Percentiles rank a stretch among this genome's conserved stretches.
These are phyloP conservation scores for Nyctanthes arbortristis DNA, from an alignment of 257 asterid species.

Conservation along the genomic window DNA sequence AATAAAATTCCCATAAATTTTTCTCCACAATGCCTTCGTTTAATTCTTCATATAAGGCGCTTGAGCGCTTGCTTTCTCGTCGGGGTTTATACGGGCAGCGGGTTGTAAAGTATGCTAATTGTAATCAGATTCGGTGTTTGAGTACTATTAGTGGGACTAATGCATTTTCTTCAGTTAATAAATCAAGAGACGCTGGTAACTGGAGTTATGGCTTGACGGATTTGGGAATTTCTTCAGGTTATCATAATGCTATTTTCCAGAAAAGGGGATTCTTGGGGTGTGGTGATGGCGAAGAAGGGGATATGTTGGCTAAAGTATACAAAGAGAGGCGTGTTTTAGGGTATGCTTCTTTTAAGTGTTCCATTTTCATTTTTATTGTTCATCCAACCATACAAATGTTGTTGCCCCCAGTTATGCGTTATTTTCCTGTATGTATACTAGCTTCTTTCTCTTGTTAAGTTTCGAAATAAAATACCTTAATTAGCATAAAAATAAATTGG, in stretches of 20 bases:
- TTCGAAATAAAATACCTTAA: background rate
- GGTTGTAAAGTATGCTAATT: constrained; percentile 22
- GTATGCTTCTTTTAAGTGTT: constrained; percentile 31
- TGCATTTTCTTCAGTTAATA: constrained; percentile 26
- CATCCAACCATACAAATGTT: background rate
- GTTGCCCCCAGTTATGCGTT: background rate
- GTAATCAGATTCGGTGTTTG: constrained; percentile 48
- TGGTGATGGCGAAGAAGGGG: constrained; percentile 79
- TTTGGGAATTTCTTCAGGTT: constrained; percentile 23
- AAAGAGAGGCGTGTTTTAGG: constrained; percentile 81
- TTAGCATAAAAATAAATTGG: background rate
- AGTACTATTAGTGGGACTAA: constrained; percentile 41
- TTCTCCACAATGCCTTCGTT: constrained; percentile 51
- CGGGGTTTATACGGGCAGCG: constrained; percentile 35
- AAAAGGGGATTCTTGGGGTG: constrained; percentile 81
- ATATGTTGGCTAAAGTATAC: constrained; percentile 56
- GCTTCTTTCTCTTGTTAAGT: background rate
- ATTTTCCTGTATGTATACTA: background rate
- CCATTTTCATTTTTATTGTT: background rate
- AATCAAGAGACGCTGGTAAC: constrained; percentile 16
- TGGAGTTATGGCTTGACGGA: constrained; percentile 17
- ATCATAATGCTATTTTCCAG: constrained; percentile 31
- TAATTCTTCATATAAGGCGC: constrained; percentile 44
- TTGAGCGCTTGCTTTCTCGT: constrained; percentile 39
- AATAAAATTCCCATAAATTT: background rate